Evolutionary conservation across 495 filamentous ascomycete species (phyloP).

Genomic region (Xylaria curta): DNA sequence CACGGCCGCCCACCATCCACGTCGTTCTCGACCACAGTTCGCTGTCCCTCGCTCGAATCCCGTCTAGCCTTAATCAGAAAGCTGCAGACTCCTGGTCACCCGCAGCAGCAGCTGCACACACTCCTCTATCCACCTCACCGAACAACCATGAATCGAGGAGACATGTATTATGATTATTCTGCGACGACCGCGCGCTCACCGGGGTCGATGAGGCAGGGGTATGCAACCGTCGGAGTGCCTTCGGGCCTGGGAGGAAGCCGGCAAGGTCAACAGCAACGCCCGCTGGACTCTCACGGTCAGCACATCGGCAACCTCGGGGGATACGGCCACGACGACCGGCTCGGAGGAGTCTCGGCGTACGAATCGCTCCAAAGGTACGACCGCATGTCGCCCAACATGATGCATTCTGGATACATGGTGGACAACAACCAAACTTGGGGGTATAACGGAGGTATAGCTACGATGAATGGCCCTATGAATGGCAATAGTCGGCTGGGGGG

Average conservation of each 20-base stretch:
- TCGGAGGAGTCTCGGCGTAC: constrained; percentile 62
- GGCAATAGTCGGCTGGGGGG: constrained; percentile 52
- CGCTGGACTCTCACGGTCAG: constrained; percentile 48
- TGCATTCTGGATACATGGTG: constrained; percentile 47
- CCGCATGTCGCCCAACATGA: constrained; percentile 48
- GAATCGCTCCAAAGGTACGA: constrained; percentile 58
- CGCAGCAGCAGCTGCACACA: constrained; percentile 40
- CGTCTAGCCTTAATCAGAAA: constrained; percentile 41
- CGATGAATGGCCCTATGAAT: constrained; percentile 55
- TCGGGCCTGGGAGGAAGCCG: constrained; percentile 69
- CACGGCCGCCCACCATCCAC: constrained; percentile 28
- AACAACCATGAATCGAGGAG: constrained; percentile 64
- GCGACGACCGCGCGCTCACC: constrained; percentile 49
- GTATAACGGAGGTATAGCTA: constrained; percentile 54
- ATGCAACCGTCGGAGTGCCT: constrained; percentile 54
- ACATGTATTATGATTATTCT: constrained; percentile 51
- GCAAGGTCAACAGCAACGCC: constrained; percentile 65
- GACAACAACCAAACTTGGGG: constrained; percentile 58
- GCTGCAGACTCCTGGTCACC: constrained; percentile 43
- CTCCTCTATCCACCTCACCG: constrained; percentile 26
- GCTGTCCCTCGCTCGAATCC: constrained; percentile 11
- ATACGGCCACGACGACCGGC: constrained; percentile 57
- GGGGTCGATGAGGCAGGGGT: constrained; percentile 51
- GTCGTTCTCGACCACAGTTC: constrained; percentile 2
- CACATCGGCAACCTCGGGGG: constrained; percentile 35